phyloP scores from a whole-genome alignment of 2,329 filamentous ascomycete genomes.

The Sclerotinia spermophila region DNA sequence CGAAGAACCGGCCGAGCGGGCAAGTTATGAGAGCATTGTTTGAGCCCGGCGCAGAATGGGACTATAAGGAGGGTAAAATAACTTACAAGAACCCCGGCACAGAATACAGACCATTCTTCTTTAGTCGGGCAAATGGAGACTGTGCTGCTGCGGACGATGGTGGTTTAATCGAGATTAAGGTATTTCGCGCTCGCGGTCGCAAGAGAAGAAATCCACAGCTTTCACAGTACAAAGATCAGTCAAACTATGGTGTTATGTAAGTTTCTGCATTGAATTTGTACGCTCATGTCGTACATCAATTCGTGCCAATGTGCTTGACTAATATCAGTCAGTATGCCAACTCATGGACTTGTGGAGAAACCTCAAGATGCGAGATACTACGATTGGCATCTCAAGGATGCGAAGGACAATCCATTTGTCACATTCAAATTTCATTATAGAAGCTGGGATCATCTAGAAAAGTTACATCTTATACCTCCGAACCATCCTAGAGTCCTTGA shows the following conservation, averaged over 20 bases:
- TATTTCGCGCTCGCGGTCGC: slow-evolving; percentile 50
- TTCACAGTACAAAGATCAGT: slow-evolving; percentile 45
- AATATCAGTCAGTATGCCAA: slow-evolving; percentile 44
- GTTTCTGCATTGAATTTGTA: slow-evolving; percentile 29
- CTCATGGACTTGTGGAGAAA: slow-evolving; percentile 50
- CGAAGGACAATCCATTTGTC: slow-evolving; percentile 50
- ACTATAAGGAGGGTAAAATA: slow-evolving; percentile 40
- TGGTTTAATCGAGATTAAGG: slow-evolving; percentile 52
- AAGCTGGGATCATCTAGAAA: slow-evolving; percentile 47
- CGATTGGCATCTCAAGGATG: slow-evolving; percentile 50
- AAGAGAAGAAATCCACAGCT: slow-evolving; percentile 43
- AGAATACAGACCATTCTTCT: slow-evolving; percentile 51
- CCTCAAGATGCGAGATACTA: slow-evolving; percentile 51
- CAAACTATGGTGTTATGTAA: slow-evolving; percentile 52
- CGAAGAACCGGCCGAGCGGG: slow-evolving; percentile 38
- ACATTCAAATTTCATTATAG: slow-evolving; percentile 56
- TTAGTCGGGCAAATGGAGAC: slow-evolving; percentile 35
- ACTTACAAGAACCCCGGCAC: slow-evolving; percentile 41
- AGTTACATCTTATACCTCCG: slow-evolving; percentile 45
- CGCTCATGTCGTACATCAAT: neutral
- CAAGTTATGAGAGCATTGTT: slow-evolving; percentile 48
- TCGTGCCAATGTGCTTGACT: neutral
- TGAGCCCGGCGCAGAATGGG: slow-evolving; percentile 44
- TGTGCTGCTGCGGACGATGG: slow-evolving; percentile 48
- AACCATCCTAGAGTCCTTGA: slow-evolving; percentile 21